phyloP scores from a whole-genome alignment of 768 basidiomycete genomes.

The Auriscalpium orientale region DNA sequence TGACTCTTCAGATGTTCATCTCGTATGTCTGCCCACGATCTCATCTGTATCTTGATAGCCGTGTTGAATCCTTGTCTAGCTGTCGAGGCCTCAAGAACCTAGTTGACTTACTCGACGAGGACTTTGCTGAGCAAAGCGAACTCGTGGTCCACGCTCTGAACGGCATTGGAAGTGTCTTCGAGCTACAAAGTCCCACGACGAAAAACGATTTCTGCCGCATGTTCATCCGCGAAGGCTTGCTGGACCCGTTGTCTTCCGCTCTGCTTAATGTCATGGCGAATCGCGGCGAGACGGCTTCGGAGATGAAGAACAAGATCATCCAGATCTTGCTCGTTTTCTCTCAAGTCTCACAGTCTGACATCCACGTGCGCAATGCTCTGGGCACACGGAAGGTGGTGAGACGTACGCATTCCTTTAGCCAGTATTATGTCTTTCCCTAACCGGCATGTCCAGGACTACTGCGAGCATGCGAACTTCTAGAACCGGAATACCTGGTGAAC shows the following conservation, averaged over 20 bases:
- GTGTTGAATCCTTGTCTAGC: conserved; percentile 29
- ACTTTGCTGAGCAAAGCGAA: conserved; percentile 85
- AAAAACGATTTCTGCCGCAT: conserved; percentile 98
- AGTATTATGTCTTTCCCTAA: not conserved
- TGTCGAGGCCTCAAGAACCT: conserved; percentile 93
- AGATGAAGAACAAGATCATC: conserved; percentile 85
- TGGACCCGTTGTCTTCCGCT: conserved; percentile 88
- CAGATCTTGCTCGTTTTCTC: conserved; percentile 87
- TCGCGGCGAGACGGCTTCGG: conserved; percentile 52
- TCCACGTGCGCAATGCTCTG: conserved; percentile 86
- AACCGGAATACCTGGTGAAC: conserved; percentile 80
- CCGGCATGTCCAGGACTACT: conserved; percentile 55
- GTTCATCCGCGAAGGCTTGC: conserved; percentile 92
- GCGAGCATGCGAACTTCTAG: conserved; percentile 79
- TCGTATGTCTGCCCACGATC: conserved; percentile 51
- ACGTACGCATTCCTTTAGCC: conserved; percentile 45
- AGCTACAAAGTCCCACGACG: conserved; percentile 91
- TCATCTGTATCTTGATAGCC: not conserved
- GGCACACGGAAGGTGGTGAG: conserved; percentile 84
- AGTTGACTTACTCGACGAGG: conserved; percentile 94
- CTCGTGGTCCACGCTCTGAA: conserved; percentile 91
- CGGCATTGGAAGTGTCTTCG: conserved; percentile 92
- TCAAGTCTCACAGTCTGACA: conserved; percentile 93
- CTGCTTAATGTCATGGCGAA: conserved; percentile 82
- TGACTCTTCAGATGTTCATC: conserved; percentile 98